Evolutionary conservation across 345 rosid species (phyloP), one percentile per base, ranked within the genome.

Genomic region (Eucalyptus erythrocorys): DNA sequence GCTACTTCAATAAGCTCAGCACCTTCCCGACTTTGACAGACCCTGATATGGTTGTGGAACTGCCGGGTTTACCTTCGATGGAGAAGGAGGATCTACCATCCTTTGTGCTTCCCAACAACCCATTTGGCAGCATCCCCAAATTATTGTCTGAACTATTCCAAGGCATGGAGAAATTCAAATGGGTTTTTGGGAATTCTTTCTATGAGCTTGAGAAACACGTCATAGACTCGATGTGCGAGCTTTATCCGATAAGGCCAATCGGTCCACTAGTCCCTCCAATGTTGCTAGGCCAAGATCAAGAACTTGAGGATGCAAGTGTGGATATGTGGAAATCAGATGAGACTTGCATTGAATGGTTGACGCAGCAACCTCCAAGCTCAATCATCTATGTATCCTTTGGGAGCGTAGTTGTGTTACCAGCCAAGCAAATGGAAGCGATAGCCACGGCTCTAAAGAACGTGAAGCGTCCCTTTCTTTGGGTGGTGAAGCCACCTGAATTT

Each of bases 341-440:
- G 55, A 32, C 90, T 37, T 93, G 94, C 91, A 64, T 92, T 19
- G 91, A 90, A 27, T 95, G 94, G 94, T 85, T 95, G 24, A 88
- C 92, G 45, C 87, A 88, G 3, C 92, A 92, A 86, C 82, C 64
- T 48, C 43, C 88, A 3, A 81, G 88, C 17, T 90, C 94, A 1
- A 93, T 94, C 32, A 68, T 92, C n/a, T 94, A 93, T 40, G 50
- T 94, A 34, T 94, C 96, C 1, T 94, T 94, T 16, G 94, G 96
- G 17, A 94, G 95, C 86, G 9, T 94, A 3, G 12, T 30, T 6
- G 90, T 87, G 12, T 88, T 93, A 57, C 49, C 93, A 6, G 84
- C 81, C 6, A 88, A 89, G 50, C 89, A 90, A 87, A 92, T 91
- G 92, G 93, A 91, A 51, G 88, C 43, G n/a, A 88, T 93, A 19